Base-by-base conservation (phyloP, 2,329 filamentous ascomycete species). In the Zasmidium cellare region DNA sequence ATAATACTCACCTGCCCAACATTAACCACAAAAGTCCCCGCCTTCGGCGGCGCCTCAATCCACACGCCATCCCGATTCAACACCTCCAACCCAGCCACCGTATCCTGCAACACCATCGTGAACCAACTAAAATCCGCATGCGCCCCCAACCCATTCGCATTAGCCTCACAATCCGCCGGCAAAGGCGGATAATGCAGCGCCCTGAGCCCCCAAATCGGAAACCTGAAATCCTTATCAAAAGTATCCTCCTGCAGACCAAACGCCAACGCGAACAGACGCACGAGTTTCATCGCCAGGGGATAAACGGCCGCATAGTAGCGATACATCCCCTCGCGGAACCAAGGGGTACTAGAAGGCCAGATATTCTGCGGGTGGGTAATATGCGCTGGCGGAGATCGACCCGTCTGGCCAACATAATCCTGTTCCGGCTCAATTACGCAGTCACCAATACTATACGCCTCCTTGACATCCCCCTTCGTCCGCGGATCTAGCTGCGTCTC, bases 21-120 rank as follows among this genome's bases (percentile, higher is more conserved):
- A 58, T 81, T 81, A 11, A 80, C 77, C 6, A 80, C 77, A 55
- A 79, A 79, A 0, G 74, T 72, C 14, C 75, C 78, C 1, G 71
- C 68, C 0, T 78, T 67, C 0, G 78, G 78, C 51, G 79, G 74
- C 0, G 77, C 78, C 46, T 72, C 67, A 0, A 80, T 68, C 79
- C 79, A 82, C 60, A 63, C 6, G 59, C 50, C 11, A 56, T 76
- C 74, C n/a, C 68, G 71, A 57, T 77, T 77, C 2, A 77, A 69
- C 0, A 78, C 76, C 54, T 78, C 74, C 19, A 78, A 69, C 1
- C 68, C 70, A 14, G 62, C 62, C 1, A 67, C 60, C 9, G 53
- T 54, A 54, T 70, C 69, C 44, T 59, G 45, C 51, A 41, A 47
- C 3, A 47, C 31, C 16, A 53, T 25, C n/a, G 51, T 53, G 18